Evolutionary conservation across 805 yeast genomes (phyloP), one percentile per base, ranked within the genome.

Genomic region (Candida anglica): DNA sequence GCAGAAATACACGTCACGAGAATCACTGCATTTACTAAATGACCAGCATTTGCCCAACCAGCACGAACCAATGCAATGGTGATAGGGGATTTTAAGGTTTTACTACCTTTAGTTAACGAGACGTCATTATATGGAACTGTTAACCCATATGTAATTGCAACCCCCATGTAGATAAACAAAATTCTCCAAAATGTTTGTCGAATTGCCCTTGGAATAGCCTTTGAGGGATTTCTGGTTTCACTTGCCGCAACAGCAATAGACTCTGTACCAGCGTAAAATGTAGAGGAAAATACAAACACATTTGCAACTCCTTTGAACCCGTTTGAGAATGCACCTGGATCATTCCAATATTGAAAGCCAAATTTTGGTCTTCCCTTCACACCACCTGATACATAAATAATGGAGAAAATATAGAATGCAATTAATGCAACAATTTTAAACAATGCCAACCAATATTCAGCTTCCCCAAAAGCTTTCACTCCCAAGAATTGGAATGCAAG

Each of bases 1-100:
- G 89, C 84, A 20, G 84, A 77, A 27, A 83, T 54, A 46, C 85
- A 75, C 2, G 83, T 79, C 10, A 79, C 50, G 38, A 80, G 58
- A 41, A 82, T 72, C 46, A 83, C 72, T 0, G 86, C 77, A 42
- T 79, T 78, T 43, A 78, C 63, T 40, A 79, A 64, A 46, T 80
- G 73, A 6, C 72, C 64, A 17, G 69, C 71, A 11, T 59, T 60
- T 3, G 34, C 40, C 71, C 71, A 65, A 15, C 71, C 71, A 10
- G 71, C 71, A 32, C 64, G 46, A 9, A 39, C 44, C 22, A 65
- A 48, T 5, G 71, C 71, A 36, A 59, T 53, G 17, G 60, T 47
- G 67, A 64, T 64, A 15, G 67, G 69, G 5, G 64, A 59, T 73
- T 68, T 70, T 46, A 77, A 58, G 7, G 76, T 60, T 31, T 46